A percentile compares a stretch with the other conserved stretches of the same genome.
phyloP scores from a whole-genome alignment of 2,329 filamentous ascomycete genomes.

The Penicillium fuscoglaucum region DNA sequence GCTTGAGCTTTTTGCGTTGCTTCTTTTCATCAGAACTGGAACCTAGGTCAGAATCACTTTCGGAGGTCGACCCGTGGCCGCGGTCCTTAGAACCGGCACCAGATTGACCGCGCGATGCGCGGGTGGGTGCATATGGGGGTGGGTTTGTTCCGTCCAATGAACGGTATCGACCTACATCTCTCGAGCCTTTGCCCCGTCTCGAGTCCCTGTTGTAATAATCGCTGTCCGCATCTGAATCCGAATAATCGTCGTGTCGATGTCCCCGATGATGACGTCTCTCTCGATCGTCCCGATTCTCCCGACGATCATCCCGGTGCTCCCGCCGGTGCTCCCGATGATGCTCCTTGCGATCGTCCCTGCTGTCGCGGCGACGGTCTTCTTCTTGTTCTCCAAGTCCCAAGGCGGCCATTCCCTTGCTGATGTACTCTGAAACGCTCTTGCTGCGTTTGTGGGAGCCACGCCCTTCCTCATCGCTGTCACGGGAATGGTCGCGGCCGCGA shows the following conservation, averaged over 20 bases:
- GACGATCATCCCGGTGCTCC: conserved; percentile 23
- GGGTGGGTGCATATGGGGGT: conserved; percentile 27
- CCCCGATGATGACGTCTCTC: conserved; percentile 30
- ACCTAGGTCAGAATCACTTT: conserved; percentile 54
- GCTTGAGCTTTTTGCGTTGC: conserved; percentile 62
- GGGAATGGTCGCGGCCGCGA: conserved; percentile 44
- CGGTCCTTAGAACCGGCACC: conserved; percentile 10
- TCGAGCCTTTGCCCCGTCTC: conserved; percentile 38
- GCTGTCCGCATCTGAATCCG: conserved; percentile 44
- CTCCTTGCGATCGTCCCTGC: conserved; percentile 8
- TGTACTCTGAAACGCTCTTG: conserved; percentile 48
- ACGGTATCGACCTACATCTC: conserved; percentile 47
- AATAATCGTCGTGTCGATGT: conserved; percentile 33
- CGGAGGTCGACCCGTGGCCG: conserved; percentile 22
- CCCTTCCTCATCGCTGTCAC: conserved; percentile 49
- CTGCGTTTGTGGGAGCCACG: conserved; percentile 45
- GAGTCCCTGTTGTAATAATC: conserved; percentile 35
- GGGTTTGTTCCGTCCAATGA: conserved; percentile 26
- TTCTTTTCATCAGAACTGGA: conserved; percentile 64
- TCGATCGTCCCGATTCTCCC: conserved; percentile 24
- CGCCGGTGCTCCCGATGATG: conserved; percentile 11
- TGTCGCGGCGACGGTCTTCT: conserved; percentile 24
- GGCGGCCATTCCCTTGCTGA: conserved; percentile 47
- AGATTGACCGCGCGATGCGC: conserved; percentile 22
- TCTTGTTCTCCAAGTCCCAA: conserved; percentile 43